Conservation (phyloP, 2,329 filamentous ascomycete genomes). For the Trichoderma guizhouense region DNA sequence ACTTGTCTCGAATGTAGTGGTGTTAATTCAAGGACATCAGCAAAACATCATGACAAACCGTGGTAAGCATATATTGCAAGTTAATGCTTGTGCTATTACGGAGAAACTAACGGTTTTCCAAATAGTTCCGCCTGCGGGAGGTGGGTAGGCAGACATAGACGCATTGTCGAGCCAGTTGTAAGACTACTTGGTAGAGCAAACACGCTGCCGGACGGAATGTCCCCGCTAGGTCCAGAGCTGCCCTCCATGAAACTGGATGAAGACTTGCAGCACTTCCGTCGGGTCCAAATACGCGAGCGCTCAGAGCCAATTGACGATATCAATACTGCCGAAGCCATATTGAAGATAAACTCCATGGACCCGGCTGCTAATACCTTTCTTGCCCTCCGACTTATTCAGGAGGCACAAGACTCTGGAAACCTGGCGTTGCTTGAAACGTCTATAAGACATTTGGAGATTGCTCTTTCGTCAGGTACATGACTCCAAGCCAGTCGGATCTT, state of each 20-base stretch:
- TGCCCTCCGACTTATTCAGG: too few species aligned
- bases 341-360: too few species aligned
- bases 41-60: neutral
- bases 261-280: neutral
- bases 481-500: too few species aligned
- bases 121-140: neutral
- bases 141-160: neutral
- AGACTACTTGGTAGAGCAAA: too few species aligned
- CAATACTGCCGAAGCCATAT: neutral
- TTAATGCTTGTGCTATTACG: neutral
- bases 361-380: too few species aligned
- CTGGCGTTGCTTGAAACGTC: too few species aligned
- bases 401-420: too few species aligned
- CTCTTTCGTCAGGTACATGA: too few species aligned
- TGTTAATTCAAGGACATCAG: neutral
- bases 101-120: neutral
- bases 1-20: neutral
- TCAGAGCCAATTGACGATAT: neutral
- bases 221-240: neutral
- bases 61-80: neutral
- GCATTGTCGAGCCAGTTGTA: too few species aligned
- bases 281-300: neutral
- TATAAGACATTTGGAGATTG: too few species aligned
- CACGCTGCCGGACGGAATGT: too few species aligned
- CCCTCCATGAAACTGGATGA: neutral